Percentiles rank a stretch among this genome's conserved stretches.
Evolutionary conservation across 1,139 yeast genomes (phyloP).

Genomic region (Kluyveromyces marxianus): DNA sequence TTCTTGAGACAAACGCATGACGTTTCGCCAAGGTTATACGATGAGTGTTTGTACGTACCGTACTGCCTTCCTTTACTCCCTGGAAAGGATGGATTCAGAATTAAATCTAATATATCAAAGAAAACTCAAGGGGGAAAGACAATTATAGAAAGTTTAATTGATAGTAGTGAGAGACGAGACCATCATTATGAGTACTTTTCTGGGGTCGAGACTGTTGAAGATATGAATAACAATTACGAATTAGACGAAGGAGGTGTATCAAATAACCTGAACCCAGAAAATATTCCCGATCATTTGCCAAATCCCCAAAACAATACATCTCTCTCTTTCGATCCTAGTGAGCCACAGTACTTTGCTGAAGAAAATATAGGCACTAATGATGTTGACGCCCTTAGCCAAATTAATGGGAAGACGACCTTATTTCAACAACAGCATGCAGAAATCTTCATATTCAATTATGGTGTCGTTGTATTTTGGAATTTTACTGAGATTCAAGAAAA

Average conservation of each 20-base stretch:
- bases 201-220: constrained; percentile 66
- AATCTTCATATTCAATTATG: constrained; percentile 81
- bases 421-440: constrained; percentile 67
- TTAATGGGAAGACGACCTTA: background rate
- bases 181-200: constrained; percentile 88
- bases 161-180: constrained; percentile 75
- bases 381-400: background rate
- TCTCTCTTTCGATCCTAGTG: constrained; percentile 49
- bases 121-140: constrained; percentile 53
- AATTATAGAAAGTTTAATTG: constrained; percentile 68
- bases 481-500: constrained; percentile 89
- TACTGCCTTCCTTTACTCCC: constrained; percentile 82
- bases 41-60: constrained; percentile 86
- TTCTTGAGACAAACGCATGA: constrained; percentile 66
- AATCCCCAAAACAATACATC: constrained; percentile 25
- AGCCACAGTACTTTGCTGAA: constrained; percentile 54
- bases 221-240: constrained; percentile 47
- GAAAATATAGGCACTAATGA: constrained; percentile 19
- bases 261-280: constrained; percentile 12
- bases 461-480: constrained; percentile 96
- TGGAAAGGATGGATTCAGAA: constrained; percentile 78
- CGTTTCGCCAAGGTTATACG: constrained; percentile 79
- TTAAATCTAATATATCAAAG: constrained; percentile 69
- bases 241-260: constrained; percentile 20
- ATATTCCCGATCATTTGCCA: constrained; percentile 24